A percentile compares a stretch with the other conserved stretches of the same genome.
phyloP scores from a whole-genome alignment of 768 basidiomycete genomes.

The Trametes maxima region DNA sequence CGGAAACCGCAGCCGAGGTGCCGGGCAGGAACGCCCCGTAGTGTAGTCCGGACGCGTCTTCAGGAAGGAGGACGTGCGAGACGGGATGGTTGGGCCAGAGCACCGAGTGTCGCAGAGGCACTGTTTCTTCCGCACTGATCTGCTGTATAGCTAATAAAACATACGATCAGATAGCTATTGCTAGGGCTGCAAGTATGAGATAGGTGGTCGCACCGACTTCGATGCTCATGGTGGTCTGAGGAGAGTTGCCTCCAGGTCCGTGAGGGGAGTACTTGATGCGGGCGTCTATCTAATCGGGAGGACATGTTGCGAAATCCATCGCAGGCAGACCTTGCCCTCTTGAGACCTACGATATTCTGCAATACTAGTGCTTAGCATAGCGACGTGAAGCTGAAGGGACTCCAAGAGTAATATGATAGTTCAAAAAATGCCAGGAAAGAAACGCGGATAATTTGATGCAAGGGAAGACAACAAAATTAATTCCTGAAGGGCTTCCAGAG shows the following conservation, averaged over 20 bases:
- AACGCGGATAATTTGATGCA: no score
- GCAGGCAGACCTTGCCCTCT: no score
- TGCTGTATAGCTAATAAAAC: constrained; percentile 24
- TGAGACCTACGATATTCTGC: no score
- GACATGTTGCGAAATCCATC: neutral
- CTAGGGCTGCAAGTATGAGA: no score
- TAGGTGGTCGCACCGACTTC: neutral
- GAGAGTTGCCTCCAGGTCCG: neutral
- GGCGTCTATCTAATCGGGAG: constrained; percentile 6
- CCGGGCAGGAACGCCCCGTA: constrained; percentile 54
- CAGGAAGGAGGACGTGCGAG: constrained; percentile 51
- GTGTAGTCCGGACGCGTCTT: constrained; percentile 54
- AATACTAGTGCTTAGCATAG: no score
- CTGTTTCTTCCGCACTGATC: constrained; percentile 47
- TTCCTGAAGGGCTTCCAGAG: no score
- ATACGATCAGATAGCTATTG: neutral
- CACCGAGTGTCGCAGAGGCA: constrained; percentile 55
- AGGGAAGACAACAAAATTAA: no score
- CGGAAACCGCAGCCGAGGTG: constrained; percentile 44
- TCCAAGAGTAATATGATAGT: no score
- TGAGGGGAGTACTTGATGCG: neutral
- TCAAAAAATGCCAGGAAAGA: no score
- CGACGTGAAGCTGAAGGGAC: no score
- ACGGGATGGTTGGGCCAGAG: constrained; percentile 57
- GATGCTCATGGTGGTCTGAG: neutral